Percentiles rank a stretch among this genome's conserved stretches.
Conservation (phyloP, 768 basidiomycete genomes). For the Leccinellum albellum region DNA sequence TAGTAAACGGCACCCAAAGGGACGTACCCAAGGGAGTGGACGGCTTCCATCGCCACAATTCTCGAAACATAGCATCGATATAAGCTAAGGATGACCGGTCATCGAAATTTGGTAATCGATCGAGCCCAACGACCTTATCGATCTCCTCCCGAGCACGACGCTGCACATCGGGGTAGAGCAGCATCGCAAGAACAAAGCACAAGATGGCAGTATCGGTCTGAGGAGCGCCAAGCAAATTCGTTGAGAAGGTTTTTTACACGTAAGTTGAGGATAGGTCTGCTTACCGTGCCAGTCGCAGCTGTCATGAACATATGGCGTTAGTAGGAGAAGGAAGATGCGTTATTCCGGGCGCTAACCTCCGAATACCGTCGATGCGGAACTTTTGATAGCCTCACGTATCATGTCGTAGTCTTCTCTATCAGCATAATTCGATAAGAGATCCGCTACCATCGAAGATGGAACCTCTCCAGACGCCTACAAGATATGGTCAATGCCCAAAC, state of each 20-base stretch:
- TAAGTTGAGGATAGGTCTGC: background rate
- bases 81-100: conserved; percentile 26
- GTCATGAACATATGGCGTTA: background rate
- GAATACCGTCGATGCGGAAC: background rate
- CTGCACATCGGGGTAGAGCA: conserved; percentile 26
- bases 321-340: background rate
- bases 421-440: background rate
- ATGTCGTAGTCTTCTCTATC: background rate
- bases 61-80: conserved; percentile 23
- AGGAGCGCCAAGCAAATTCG: background rate
- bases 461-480: conserved; percentile 1
- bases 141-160: conserved; percentile 25
- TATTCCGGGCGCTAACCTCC: background rate
- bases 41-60: conserved; percentile 22
- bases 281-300: conserved; percentile 5
- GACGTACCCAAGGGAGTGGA: conserved; percentile 9
- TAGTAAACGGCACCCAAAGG: background rate
- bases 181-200: conserved; percentile 26
- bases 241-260: background rate
- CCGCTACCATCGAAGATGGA: background rate
- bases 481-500: background rate
- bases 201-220: conserved; percentile 15
- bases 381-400: background rate
- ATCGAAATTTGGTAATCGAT: conserved; percentile 23
- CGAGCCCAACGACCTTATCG: conserved; percentile 20